A percentile compares a stretch with the other conserved stretches of the same genome.
Evolutionary conservation across 768 basidiomycete genomes (phyloP).

Genomic region (Hemileccinum impolitum): DNA sequence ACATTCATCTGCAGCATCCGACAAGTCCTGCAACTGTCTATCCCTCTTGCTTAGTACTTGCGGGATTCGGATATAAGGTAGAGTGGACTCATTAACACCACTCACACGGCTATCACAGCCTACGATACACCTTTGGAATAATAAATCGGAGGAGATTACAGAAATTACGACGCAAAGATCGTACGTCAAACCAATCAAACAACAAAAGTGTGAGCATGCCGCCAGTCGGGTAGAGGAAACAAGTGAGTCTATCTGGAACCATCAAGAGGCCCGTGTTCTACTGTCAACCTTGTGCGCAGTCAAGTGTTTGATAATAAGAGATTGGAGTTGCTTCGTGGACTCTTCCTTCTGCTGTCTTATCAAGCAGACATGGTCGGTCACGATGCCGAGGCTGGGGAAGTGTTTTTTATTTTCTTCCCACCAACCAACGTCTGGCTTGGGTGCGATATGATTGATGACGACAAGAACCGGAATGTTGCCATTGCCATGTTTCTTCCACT

Average conservation of each 20-base stretch:
- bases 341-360: slow-evolving; percentile 15
- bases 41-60: background rate
- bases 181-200: too few species aligned
- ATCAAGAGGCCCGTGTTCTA: background rate
- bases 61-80: background rate
- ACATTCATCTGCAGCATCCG: slow-evolving; percentile 3
- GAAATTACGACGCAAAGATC: too few species aligned
- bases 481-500: slow-evolving; percentile 16
- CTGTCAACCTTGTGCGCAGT: background rate
- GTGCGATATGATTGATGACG: slow-evolving; percentile 20
- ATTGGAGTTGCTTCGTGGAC: slow-evolving; percentile 17
- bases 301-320: slow-evolving; percentile 16
- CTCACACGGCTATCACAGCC: too few species aligned
- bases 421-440: slow-evolving; percentile 17
- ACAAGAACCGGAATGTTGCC: slow-evolving; percentile 17
- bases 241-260: background rate
- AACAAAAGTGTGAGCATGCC: too few species aligned
- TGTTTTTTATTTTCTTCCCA: slow-evolving; percentile 23
- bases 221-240: too few species aligned
- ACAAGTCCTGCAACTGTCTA: slow-evolving; percentile 2
- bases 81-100: background rate
- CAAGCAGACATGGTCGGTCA: slow-evolving; percentile 19
- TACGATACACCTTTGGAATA: background rate
- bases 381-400: slow-evolving; percentile 12
- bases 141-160: too few species aligned